Conservation (phyloP, 2,329 filamentous ascomycete species). For the Monosporascus sp. region DNA sequence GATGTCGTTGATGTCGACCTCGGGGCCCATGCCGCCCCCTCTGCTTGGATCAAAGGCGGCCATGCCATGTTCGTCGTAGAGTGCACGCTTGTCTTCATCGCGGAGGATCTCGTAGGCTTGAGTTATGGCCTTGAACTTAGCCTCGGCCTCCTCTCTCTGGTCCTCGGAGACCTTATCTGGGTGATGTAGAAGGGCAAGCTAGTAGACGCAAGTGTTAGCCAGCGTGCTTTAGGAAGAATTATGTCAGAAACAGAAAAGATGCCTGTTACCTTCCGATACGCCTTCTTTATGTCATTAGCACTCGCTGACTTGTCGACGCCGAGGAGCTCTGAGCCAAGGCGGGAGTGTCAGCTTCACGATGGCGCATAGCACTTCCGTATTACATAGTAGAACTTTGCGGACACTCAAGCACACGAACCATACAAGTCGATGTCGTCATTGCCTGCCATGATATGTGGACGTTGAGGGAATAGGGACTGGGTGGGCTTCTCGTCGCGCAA, state of each 20-base stretch:
- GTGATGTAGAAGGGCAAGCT: conserved; percentile 84
- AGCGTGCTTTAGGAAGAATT: neutral
- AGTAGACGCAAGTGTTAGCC: conserved; percentile 6
- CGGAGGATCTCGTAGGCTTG: conserved; percentile 97
- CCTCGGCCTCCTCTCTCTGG: conserved; percentile 77
- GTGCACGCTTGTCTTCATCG: conserved; percentile 86
- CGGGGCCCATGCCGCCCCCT: conserved; percentile 59
- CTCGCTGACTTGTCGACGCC: conserved; percentile 67
- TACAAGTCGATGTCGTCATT: conserved; percentile 55
- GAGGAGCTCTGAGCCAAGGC: conserved; percentile 61
- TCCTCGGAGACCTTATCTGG: conserved; percentile 92
- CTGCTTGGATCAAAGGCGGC: conserved; percentile 80
- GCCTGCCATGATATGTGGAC: conserved; percentile 4
- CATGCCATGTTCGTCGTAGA: conserved; percentile 96
- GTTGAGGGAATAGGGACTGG: neutral
- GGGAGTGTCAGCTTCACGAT: conserved; percentile 6
- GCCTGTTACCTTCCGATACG: conserved; percentile 76
- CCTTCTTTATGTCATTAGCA: conserved; percentile 85
- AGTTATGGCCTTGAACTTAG: conserved; percentile 86
- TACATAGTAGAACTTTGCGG: neutral
- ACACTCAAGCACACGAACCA: conserved; percentile 25
- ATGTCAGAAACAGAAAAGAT: neutral
- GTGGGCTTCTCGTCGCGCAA: no score
- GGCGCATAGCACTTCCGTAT: neutral
- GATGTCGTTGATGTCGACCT: conserved; percentile 85